Conservation (phyloP, 78 protist species). For the Creolimax fragrantissima region DNA sequence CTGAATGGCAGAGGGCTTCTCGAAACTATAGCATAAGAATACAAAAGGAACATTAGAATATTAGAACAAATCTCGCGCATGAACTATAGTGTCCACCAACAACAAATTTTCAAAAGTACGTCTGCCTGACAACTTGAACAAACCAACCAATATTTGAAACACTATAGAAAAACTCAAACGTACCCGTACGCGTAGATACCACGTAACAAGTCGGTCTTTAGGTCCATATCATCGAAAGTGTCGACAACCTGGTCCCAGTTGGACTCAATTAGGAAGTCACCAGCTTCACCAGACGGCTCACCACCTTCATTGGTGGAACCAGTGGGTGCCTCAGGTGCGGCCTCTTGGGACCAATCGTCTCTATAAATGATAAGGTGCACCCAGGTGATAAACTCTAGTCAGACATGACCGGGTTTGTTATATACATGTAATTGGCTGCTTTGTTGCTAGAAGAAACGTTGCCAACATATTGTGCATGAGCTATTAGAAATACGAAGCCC, state of each 20-base stretch:
- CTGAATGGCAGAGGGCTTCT: conserved; percentile 97
- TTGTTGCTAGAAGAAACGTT: too few relatives aligned
- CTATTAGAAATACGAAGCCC: too few relatives aligned
- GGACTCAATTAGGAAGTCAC: conserved; percentile 4
- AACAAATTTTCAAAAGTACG: not conserved
- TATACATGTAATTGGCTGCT: too few relatives aligned
- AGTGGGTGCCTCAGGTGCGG: not conserved
- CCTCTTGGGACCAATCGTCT: not conserved
- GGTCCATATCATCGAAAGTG: conserved; percentile 86
- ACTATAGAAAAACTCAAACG: not conserved
- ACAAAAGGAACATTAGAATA: not conserved
- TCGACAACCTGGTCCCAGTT: conserved; percentile 62
- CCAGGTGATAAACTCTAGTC: too few relatives aligned
- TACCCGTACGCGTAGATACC: conserved; percentile 90
- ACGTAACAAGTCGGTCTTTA: conserved; percentile 83
- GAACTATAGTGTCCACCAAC: too few relatives aligned
- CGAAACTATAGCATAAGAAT: conserved; percentile 58
- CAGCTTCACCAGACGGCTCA: not conserved
- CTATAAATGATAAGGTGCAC: too few relatives aligned
- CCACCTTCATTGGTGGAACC: not conserved
- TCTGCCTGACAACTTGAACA: not conserved
- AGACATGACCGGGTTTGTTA: too few relatives aligned
- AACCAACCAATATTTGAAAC: not conserved
- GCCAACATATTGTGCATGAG: too few relatives aligned
- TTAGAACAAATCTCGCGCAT: too few relatives aligned